phyloP scores from a whole-genome alignment of 1,284 basidiomycete genomes.

The Fomitopsis palustris region DNA sequence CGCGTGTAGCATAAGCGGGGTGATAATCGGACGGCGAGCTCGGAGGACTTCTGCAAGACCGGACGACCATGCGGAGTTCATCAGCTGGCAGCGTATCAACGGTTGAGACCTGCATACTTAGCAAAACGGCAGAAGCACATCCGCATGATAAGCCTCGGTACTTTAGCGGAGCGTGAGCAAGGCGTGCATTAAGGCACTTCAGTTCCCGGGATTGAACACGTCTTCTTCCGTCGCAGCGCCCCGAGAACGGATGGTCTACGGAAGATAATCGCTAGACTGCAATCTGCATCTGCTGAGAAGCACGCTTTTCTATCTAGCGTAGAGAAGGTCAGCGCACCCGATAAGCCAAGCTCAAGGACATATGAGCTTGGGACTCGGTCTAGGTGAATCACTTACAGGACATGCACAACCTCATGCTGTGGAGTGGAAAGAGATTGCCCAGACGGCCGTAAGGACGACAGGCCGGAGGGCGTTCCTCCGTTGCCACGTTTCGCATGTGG shows the following conservation, averaged over 20 bases:
- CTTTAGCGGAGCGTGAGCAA: background rate
- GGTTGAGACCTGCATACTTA: constrained; percentile 1
- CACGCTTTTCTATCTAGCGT: background rate
- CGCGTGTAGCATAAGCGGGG: constrained; percentile 2
- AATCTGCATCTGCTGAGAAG: background rate
- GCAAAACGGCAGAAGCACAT: background rate
- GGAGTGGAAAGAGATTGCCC: background rate
- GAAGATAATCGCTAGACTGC: background rate
- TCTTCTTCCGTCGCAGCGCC: background rate
- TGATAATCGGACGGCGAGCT: constrained; percentile 1
- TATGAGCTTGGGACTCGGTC: background rate
- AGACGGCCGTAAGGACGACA: background rate
- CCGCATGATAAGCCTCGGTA: background rate
- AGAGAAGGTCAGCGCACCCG: background rate
- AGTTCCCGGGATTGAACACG: background rate
- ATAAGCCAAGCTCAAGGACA: background rate
- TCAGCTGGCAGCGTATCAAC: constrained; percentile 2
- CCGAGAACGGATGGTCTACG: background rate
- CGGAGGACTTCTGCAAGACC: background rate
- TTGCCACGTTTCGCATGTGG: background rate
- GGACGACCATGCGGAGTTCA: constrained; percentile 2
- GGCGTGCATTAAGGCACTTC: constrained; percentile 1
- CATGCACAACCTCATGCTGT: background rate
- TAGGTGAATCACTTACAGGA: background rate
- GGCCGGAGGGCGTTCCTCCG: background rate